Percentiles rank a stretch among this genome's conserved stretches.
These are phyloP conservation scores for Nepenthes mirabilis DNA, from an alignment of 148 eudicot species.

Conservation along the genomic window DNA sequence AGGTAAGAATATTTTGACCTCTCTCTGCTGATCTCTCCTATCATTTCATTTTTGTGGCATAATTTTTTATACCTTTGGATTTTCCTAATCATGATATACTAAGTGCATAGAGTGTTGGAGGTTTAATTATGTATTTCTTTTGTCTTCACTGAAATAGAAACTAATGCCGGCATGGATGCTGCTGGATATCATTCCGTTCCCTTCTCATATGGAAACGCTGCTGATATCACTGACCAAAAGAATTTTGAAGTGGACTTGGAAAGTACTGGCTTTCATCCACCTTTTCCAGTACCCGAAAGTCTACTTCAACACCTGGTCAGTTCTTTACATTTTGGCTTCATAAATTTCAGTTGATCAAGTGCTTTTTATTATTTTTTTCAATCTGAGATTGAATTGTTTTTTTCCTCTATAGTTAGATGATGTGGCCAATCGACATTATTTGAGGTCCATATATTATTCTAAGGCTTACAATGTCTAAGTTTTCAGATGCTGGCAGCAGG, in stretches of 20 bases:
- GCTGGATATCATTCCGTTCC: constrained; percentile 51
- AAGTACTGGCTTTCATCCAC: constrained; percentile 40
- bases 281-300: constrained; percentile 66
- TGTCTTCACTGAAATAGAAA: constrained; percentile 30
- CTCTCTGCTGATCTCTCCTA: constrained; percentile 7
- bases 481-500: constrained; percentile 99
- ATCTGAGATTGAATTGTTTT: constrained; percentile 15
- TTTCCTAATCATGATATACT: background rate
- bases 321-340: constrained; percentile 12
- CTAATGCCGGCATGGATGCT: constrained; percentile 25
- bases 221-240: constrained; percentile 36
- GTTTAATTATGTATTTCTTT: constrained; percentile 9
- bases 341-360: constrained; percentile 3
- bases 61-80: background rate
- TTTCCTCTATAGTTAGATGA: constrained; percentile 30
- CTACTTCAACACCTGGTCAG: constrained; percentile 72
- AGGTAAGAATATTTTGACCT: constrained; percentile 34
- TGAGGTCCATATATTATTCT: constrained; percentile 54
- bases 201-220: constrained; percentile 62
- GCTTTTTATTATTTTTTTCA: background rate
- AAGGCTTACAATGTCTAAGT: constrained; percentile 88
- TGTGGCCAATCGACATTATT: constrained; percentile 37
- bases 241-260: constrained; percentile 24
- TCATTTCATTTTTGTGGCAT: background rate
- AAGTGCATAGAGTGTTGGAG: background rate